Evolutionary conservation across 805 yeast genomes (phyloP).

Genomic region (Kluyveromyces aestuarii): DNA sequence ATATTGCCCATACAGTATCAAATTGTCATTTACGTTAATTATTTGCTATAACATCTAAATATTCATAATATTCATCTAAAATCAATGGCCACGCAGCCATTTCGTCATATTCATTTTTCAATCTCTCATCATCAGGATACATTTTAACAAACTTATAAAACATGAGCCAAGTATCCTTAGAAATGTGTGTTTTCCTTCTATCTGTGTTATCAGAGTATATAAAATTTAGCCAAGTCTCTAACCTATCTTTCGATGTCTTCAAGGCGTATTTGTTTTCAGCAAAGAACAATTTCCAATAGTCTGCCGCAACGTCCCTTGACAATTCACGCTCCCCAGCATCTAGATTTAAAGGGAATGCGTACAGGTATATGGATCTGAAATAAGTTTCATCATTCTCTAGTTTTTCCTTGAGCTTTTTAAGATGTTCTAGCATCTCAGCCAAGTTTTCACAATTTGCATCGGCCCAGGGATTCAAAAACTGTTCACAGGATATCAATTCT

Average conservation of each 20-base stretch:
- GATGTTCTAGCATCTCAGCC: slow-evolving; percentile 38
- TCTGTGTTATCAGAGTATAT: slow-evolving; percentile 21
- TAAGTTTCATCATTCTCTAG: slow-evolving; percentile 32
- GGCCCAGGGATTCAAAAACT: slow-evolving; percentile 18
- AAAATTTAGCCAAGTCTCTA: slow-evolving; percentile 54
- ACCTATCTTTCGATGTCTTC: slow-evolving; percentile 20
- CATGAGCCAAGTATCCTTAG: slow-evolving; percentile 84
- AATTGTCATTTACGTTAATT: neutral
- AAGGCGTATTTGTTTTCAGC: slow-evolving; percentile 9
- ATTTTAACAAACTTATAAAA: slow-evolving; percentile 52
- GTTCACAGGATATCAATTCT: slow-evolving; percentile 14
- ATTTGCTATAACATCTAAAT: slow-evolving; percentile 20
- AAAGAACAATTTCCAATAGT: slow-evolving; percentile 71
- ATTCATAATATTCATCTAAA: slow-evolving; percentile 75
- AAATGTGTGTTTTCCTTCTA: slow-evolving; percentile 39
- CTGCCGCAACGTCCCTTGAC: slow-evolving; percentile 50
- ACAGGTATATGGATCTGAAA: slow-evolving; percentile 55
- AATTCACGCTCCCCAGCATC: slow-evolving; percentile 53
- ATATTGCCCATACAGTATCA: no score
- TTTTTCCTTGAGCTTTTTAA: slow-evolving; percentile 27
- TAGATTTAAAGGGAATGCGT: slow-evolving; percentile 56
- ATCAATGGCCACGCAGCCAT: slow-evolving; percentile 88
- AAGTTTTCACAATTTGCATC: slow-evolving; percentile 25
- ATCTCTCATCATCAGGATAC: slow-evolving; percentile 41
- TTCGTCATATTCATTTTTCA: slow-evolving; percentile 55